Base-by-base conservation (phyloP, 2,329 filamentous ascomycete species). In the Neocucurbitaria cava region DNA sequence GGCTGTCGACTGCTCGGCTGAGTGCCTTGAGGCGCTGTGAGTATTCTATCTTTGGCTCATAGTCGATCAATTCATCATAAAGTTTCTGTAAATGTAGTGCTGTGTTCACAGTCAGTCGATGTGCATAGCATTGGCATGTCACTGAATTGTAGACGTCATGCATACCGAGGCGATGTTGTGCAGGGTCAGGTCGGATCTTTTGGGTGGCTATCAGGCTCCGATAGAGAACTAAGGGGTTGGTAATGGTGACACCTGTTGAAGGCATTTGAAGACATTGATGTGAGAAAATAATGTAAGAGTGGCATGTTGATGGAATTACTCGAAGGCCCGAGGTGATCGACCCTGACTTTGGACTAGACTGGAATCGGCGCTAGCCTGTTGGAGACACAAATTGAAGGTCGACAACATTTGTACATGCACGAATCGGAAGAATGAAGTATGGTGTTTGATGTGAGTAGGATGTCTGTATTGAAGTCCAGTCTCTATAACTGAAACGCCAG, bases 61-160 rank as follows among this genome's bases (percentile, higher is more conserved):
- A 94, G 72, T 94, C 90, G 69, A 91, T 92, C 36, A 94, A 79
- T 2, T 87, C 83, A 33, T 85, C 79, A 64, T 95, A 94, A 10
- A 94, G 81, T 69, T 91, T 90, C 63, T 91, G 89, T 1, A 94
- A 81, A 74, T 94, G 89, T 36, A 91, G 81, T 5, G 90, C 90
- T 72, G 73, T 33, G n/a, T 36, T 46, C n/a, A 40, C 33, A 15
- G 41, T 68, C 50, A 60, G 62, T 67, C 39, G 48, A 38, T 23
- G 36, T 46, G 33, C 35, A 10, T 46, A 30, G 30, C 18, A 58
- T 69, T 66, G 64, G 61, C 61, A 50, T 44, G 15, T 20, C 26
- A n/a, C 28, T 24, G 35, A 68, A 68, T 72, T 62, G 66, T 71
- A 62, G 65, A 73, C 68, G 70, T 75, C 69, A 75, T 69, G 52